Base-by-base conservation (phyloP, 2,329 filamentous ascomycete species). In the Fusarium longipes region DNA sequence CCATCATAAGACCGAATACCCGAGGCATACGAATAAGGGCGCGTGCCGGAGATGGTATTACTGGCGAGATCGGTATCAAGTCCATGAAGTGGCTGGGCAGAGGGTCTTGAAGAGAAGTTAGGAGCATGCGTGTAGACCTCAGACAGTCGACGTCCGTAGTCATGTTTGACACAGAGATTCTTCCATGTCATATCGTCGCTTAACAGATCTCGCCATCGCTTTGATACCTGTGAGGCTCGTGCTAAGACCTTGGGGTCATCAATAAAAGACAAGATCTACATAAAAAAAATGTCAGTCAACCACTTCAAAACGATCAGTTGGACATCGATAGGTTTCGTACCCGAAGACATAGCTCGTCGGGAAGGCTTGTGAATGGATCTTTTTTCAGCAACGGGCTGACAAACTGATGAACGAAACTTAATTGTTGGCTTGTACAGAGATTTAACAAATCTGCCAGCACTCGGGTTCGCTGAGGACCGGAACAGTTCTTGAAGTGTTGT, bases 171-270 rank as follows among this genome's bases (percentile, higher is more conserved):
- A 77, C 95, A 98, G 20, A 99, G 85, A 64, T 96, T 93, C 82
- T 97, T 97, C 96, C 96, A 99, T 1, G 96, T 97, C 80, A 97
- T 94, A 78, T 99, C 96, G 77, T 99, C 96, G 75, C 91, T 95
- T 48, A 99, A 85, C 9, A 99, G 85, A 78, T 97, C 94, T 66
- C 93, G 88, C 96, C 96, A 99, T 77, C 94, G 87, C 68, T 89
- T 89, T 53, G 96, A 99, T n/a, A 99, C 96, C 77, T 98, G 95
- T 7, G 95, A 97, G 51, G 96, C 92, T 76, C 96, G 87, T 36
- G 94, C 95, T 44, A 99, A 85, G 4, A 96, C 96, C 77, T 94
- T 96, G 2, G 96, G 94, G 75, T 99, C 96, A 74, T 99, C 96
- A 75, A 99, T 95, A 77, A 97, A 99, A 40, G 95, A 97, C 49